Evolutionary conservation across 345 rosid genomes (phyloP).

Genomic region (Gossypium anomalum): DNA sequence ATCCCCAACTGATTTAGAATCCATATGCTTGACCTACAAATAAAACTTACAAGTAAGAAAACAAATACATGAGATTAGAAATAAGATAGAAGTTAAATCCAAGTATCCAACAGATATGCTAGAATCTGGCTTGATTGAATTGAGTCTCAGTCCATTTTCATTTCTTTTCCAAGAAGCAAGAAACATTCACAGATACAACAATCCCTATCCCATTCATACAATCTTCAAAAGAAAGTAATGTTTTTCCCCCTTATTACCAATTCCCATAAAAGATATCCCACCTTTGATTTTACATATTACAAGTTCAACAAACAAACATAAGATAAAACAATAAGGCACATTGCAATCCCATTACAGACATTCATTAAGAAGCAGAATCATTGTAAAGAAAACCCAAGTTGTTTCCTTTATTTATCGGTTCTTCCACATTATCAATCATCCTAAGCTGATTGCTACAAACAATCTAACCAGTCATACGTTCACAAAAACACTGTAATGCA

Average conservation of each 20-base stretch:
- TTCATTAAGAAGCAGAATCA: neutral
- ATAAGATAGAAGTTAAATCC: neutral
- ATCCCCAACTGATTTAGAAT: conserved; percentile 64
- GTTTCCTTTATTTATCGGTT: neutral
- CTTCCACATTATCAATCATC: neutral
- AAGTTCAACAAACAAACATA: neutral
- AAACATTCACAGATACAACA: neutral
- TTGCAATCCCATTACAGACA: conserved; percentile 2
- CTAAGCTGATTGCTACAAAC: neutral
- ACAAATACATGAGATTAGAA: neutral
- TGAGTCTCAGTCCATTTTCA: neutral
- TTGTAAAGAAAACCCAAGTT: neutral
- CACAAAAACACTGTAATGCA: neutral
- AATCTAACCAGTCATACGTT: neutral
- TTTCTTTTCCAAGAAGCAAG: neutral
- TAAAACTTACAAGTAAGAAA: conserved; percentile 5
- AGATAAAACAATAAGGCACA: neutral
- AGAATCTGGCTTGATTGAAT: neutral
- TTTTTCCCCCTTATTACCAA: neutral
- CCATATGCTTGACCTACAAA: conserved; percentile 41
- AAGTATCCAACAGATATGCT: neutral
- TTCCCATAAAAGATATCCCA: neutral
- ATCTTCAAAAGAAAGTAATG: neutral
- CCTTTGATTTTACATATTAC: neutral
- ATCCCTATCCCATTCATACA: neutral